Conservation (phyloP, 1,139 yeast genomes). For the Candida dubliniensis region DNA sequence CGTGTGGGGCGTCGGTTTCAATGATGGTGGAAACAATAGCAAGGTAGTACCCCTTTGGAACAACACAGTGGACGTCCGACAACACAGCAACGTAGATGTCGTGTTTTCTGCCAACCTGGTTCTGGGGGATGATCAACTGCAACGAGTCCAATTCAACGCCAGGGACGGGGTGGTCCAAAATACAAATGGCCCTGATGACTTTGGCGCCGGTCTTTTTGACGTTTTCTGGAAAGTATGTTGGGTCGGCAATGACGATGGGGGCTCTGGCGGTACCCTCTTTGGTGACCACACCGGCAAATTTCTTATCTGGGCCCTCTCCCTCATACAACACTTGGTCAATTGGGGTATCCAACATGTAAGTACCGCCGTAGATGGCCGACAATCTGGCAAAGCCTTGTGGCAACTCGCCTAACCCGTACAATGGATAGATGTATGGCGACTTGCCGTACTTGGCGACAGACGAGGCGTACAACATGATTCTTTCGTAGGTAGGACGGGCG, state of each 20-base stretch:
- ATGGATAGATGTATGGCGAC: constrained; percentile 93
- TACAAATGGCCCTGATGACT: constrained; percentile 94
- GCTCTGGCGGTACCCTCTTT: constrained; percentile 92
- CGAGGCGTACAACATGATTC: constrained; percentile 81
- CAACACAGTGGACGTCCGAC: constrained; percentile 87
- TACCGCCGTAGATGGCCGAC: constrained; percentile 97
- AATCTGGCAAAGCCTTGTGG: constrained; percentile 98
- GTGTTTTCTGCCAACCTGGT: constrained; percentile 89
- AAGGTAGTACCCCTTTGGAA: constrained; percentile 84
- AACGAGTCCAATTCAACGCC: constrained; percentile 86
- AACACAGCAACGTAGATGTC: constrained; percentile 93
- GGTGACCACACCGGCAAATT: constrained; percentile 82
- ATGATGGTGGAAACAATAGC: constrained; percentile 94
- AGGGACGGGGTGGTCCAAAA: constrained; percentile 87
- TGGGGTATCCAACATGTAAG: constrained; percentile 96
- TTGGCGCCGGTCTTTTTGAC: constrained; percentile 82
- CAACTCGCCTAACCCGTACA: constrained; percentile 94
- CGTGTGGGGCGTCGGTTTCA: constrained; percentile 91
- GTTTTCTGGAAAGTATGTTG: constrained; percentile 93
- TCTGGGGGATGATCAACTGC: constrained; percentile 94
- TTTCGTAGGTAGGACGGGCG: constrained; percentile 88
- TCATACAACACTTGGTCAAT: constrained; percentile 79
- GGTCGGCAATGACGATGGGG: constrained; percentile 94
- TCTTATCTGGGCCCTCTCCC: constrained; percentile 49
- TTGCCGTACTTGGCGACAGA: constrained; percentile 95